phyloP scores from a whole-genome alignment of 441 rosid species.

The Francoa sonchifolia region DNA sequence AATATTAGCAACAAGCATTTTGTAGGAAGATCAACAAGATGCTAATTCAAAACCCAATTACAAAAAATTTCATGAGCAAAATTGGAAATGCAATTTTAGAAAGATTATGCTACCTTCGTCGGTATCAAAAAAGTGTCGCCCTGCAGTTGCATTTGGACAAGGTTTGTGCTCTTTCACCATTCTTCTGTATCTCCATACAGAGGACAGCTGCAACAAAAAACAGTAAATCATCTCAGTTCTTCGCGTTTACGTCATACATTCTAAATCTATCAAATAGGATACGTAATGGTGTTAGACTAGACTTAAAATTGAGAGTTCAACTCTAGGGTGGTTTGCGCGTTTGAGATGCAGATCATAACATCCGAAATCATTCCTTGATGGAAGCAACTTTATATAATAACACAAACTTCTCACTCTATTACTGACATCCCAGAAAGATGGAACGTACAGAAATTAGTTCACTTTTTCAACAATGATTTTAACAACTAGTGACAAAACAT shows the following conservation, averaged over 20 bases:
- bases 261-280: neutral
- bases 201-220: slow-evolving; percentile 41
- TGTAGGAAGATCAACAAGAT: too few relatives aligned
- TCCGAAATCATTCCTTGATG: too few relatives aligned
- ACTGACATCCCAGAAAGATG: too few relatives aligned
- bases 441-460: too few relatives aligned
- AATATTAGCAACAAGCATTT: too few relatives aligned
- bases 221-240: slow-evolving; percentile 2
- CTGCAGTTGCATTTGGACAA: slow-evolving; percentile 42
- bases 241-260: neutral
- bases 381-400: too few relatives aligned
- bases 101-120: slow-evolving; percentile 27
- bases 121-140: slow-evolving; percentile 21
- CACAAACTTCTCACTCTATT: too few relatives aligned
- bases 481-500: too few relatives aligned
- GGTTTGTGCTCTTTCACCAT: slow-evolving; percentile 62
- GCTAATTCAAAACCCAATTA: too few relatives aligned
- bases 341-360: too few relatives aligned
- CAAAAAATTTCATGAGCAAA: neutral
- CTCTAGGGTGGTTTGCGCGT: neutral
- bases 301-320: neutral
- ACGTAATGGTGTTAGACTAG: neutral
- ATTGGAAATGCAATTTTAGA: neutral
- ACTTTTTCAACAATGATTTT: too few relatives aligned
- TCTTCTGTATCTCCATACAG: slow-evolving; percentile 70